Evolutionary conservation across 768 basidiomycete genomes (phyloP).

Genomic region (Auricularia auricula-judae): DNA sequence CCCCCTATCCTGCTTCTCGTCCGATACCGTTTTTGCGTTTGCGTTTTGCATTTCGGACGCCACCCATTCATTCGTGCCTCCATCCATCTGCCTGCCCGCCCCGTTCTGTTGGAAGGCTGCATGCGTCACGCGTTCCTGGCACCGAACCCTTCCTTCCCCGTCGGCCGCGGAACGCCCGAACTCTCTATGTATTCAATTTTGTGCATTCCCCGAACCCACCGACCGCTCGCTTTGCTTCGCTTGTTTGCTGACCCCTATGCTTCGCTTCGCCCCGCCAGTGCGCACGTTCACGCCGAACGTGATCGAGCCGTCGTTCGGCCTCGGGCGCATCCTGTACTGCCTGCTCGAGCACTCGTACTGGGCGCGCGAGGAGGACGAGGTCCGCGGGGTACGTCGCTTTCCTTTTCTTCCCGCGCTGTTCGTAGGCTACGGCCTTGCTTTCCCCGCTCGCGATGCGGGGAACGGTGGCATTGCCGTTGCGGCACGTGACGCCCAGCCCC

Average conservation of each 20-base stretch:
- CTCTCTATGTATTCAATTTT: too few species aligned
- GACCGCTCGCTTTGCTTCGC: neutral
- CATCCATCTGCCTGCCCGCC: too few species aligned
- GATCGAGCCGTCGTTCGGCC: conserved; percentile 96
- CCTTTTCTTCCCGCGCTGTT: conserved; percentile 5
- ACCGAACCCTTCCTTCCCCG: too few species aligned
- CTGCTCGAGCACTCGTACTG: conserved; percentile 95
- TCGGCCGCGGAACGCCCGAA: too few species aligned
- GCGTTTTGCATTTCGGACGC: neutral
- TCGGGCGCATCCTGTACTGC: conserved; percentile 90
- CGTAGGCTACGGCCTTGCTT: neutral
- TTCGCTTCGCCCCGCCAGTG: conserved; percentile 33
- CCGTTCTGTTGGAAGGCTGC: too few species aligned
- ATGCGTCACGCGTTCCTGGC: too few species aligned
- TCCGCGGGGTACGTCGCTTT: conserved; percentile 62
- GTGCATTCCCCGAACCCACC: neutral
- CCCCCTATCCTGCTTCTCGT: neutral
- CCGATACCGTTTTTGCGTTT: neutral
- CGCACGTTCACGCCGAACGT: conserved; percentile 96
- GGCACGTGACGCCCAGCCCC: neutral
- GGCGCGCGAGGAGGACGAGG: conserved; percentile 84
- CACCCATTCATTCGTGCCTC: neutral
- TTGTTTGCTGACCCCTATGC: neutral
- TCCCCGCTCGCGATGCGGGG: neutral
- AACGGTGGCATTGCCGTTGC: too few species aligned